A percentile compares a stretch with the other conserved stretches of the same genome.
phyloP scores from a whole-genome alignment of 208 protist species.

The Acanthamoeba divionensis region DNA sequence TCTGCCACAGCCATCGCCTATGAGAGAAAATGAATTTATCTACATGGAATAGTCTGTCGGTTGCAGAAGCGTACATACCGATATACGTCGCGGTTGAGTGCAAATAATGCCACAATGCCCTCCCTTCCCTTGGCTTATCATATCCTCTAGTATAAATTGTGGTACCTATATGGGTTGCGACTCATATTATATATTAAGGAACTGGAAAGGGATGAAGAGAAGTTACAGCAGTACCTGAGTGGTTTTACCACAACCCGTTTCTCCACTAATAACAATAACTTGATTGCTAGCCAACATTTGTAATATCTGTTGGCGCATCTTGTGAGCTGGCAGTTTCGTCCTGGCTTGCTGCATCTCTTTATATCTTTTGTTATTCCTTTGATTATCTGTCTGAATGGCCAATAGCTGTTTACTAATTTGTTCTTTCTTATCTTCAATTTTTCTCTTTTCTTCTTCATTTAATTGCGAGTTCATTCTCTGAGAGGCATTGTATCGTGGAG shows the following conservation, averaged over 20 bases:
- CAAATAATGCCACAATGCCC: conserved; percentile 56
- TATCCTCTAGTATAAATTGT: conserved; percentile 91
- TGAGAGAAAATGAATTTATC: conserved; percentile 60
- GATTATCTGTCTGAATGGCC: not conserved
- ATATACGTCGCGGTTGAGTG: conserved; percentile 63
- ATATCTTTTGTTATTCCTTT: not conserved
- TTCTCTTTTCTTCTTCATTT: not conserved
- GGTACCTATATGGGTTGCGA: conserved; percentile 92
- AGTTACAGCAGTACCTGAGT: conserved; percentile 87
- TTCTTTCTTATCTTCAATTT: not conserved
- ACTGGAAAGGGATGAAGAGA: too few species aligned
- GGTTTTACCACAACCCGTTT: conserved; percentile 95
- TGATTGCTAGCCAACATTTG: conserved; percentile 20
- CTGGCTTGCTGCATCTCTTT: not conserved
- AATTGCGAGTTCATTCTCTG: not conserved
- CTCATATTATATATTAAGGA: conserved; percentile 3
- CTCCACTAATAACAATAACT: conserved; percentile 91
- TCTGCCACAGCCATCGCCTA: conserved; percentile 71
- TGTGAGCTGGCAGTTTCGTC: not conserved
- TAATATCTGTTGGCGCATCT: not conserved
- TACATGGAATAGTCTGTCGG: too few species aligned
- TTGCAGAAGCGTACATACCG: too few species aligned
- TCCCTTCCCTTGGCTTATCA: not conserved
- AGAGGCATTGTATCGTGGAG: not conserved
- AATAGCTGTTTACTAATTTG: not conserved